Evolutionary conservation across 2,329 filamentous ascomycete species (phyloP).

Genomic region (Alternaria panax): DNA sequence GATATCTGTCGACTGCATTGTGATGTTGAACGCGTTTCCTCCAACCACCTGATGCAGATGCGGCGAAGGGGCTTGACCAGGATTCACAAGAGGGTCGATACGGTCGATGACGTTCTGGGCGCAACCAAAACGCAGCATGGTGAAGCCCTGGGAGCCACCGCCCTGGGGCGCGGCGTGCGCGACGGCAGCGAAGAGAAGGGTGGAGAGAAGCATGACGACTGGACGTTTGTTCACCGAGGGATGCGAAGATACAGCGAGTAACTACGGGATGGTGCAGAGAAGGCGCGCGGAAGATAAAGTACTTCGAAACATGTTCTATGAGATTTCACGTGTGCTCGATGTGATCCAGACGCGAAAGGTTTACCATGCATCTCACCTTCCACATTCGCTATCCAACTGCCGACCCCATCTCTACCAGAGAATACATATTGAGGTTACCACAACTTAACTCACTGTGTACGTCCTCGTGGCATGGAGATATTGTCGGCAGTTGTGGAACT

Average conservation of each 20-base stretch:
- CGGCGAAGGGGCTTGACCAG: constrained; percentile 43
- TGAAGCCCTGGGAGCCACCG: constrained; percentile 18
- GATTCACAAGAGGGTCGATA: constrained; percentile 47
- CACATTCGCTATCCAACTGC: background rate
- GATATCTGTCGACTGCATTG: constrained; percentile 51
- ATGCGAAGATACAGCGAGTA: background rate
- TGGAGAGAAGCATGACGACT: constrained; percentile 28
- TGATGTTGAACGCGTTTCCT: constrained; percentile 57
- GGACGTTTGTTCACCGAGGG: background rate
- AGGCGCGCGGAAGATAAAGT: background rate
- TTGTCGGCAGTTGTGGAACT: constrained; percentile 19
- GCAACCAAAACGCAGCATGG: constrained; percentile 47
- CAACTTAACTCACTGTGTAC: background rate
- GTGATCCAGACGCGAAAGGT: background rate
- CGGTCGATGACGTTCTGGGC: constrained; percentile 43
- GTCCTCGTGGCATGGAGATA: background rate
- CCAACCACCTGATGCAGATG: constrained; percentile 53
- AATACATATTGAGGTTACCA: constrained; percentile 6
- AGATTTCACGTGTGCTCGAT: background rate
- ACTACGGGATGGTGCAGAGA: background rate
- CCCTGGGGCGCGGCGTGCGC: constrained; percentile 34
- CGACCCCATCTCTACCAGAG: constrained; percentile 2
- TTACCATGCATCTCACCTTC: background rate
- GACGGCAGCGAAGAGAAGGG: constrained; percentile 32
- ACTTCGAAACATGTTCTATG: background rate